Conservation (phyloP, 257 asterid species). For the Pogostemon cablin region DNA sequence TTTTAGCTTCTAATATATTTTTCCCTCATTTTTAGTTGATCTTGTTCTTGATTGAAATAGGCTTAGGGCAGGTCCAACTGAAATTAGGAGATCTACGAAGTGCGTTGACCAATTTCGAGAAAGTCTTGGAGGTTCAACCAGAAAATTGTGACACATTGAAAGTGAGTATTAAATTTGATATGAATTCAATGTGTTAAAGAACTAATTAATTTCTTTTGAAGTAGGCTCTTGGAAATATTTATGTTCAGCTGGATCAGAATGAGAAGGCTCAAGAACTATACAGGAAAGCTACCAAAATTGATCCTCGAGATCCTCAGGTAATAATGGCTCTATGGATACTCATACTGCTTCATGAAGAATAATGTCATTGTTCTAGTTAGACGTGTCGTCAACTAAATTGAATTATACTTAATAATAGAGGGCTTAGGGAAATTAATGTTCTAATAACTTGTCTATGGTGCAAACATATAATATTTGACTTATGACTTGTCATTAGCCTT, state of each 20-base stretch:
- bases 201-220: constrained; percentile 36
- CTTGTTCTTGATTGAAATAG: constrained; percentile 49
- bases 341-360: constrained; percentile 10
- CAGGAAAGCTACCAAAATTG: constrained; percentile 88
- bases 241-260: constrained; percentile 62
- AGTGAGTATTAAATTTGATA: constrained; percentile 37
- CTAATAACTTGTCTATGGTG: too few relatives aligned
- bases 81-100: constrained; percentile 75
- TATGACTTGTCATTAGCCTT: too few relatives aligned
- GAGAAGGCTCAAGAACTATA: constrained; percentile 61
- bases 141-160: constrained; percentile 81
- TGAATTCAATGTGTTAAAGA: constrained; percentile 13
- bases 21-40: constrained; percentile 8
- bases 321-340: constrained; percentile 20
- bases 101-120: constrained; percentile 87
- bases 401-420: neutral
- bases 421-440: too few relatives aligned
- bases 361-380: constrained; percentile 2
- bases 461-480: too few relatives aligned
- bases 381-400: constrained; percentile 14
- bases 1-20: constrained; percentile 15
- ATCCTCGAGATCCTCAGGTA: constrained; percentile 98
- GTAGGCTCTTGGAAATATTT: constrained; percentile 60
- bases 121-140: constrained; percentile 94
- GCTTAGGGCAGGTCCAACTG: constrained; percentile 87